A percentile compares a stretch with the other conserved stretches of the same genome.
These are phyloP conservation scores for Pulveroboletus sp. DNA, from an alignment of 768 basidiomycete genomes.

Conservation along the genomic window DNA sequence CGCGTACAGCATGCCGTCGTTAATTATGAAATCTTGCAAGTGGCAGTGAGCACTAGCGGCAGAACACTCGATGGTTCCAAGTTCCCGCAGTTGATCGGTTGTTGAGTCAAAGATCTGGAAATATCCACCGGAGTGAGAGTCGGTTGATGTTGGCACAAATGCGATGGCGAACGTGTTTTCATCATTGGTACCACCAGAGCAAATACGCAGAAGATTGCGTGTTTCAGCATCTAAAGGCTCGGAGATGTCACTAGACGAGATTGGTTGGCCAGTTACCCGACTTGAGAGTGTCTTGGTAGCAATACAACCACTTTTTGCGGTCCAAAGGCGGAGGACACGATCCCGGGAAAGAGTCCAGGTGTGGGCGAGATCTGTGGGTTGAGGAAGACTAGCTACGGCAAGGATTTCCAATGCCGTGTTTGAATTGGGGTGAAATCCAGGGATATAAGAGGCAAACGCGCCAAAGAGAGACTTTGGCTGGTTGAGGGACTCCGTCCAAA, in stretches of 20 bases:
- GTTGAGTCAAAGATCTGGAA: slow-evolving; percentile 62
- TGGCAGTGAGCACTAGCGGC: slow-evolving; percentile 58
- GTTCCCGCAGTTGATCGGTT: slow-evolving; percentile 55
- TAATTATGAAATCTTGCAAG: slow-evolving; percentile 74
- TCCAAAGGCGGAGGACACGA: slow-evolving; percentile 81
- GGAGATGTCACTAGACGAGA: slow-evolving; percentile 29
- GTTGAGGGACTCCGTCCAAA: slow-evolving; percentile 63
- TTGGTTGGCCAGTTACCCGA: slow-evolving; percentile 29
- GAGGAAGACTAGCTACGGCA: slow-evolving; percentile 66
- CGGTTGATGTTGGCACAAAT: slow-evolving; percentile 66
- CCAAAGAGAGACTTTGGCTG: slow-evolving; percentile 65
- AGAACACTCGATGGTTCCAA: slow-evolving; percentile 58
- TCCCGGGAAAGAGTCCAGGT: slow-evolving; percentile 87
- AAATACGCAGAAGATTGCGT: slow-evolving; percentile 62
- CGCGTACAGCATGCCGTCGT: slow-evolving; percentile 49
- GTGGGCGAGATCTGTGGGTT: slow-evolving; percentile 69
- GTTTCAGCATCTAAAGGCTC: slow-evolving; percentile 56
- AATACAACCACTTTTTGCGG: slow-evolving; percentile 68
- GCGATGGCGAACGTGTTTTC: slow-evolving; percentile 59
- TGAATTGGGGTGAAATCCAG: slow-evolving; percentile 43
- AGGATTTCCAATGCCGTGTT: slow-evolving; percentile 57
- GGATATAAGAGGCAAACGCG: slow-evolving; percentile 62
- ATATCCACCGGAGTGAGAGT: slow-evolving; percentile 67
- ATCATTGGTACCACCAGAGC: slow-evolving; percentile 42
- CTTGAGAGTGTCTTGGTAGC: slow-evolving; percentile 51